These are phyloP conservation scores for Phytophthora fragariaefolia DNA, from an alignment of 352 stramenopile genomes.

Conservation along the genomic window DNA sequence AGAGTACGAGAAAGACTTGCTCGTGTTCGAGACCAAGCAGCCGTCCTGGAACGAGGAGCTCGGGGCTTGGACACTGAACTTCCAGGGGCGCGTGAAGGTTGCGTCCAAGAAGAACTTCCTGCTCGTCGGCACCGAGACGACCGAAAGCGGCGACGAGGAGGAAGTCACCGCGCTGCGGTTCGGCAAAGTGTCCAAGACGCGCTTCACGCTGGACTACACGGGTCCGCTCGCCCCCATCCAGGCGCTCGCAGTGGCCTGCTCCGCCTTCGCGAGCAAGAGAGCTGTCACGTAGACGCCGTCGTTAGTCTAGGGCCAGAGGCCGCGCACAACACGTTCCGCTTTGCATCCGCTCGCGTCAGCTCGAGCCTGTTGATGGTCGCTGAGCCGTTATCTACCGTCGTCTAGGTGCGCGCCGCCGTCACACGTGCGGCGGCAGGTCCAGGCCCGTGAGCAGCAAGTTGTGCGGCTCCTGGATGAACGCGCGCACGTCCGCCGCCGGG, in stretches of 20 bases:
- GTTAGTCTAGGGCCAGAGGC: conserved; percentile 5
- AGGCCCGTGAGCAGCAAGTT: conserved; percentile 48
- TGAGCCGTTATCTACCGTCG: conserved; percentile 34
- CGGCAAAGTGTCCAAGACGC: conserved; percentile 83
- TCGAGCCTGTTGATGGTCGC: conserved; percentile 23
- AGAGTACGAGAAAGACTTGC: conserved; percentile 77
- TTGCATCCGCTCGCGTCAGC: conserved; percentile 8
- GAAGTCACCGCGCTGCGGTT: conserved; percentile 73
- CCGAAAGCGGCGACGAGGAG: conserved; percentile 59
- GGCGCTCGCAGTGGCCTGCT: conserved; percentile 82
- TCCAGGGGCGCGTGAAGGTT: conserved; percentile 88
- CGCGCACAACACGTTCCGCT: conserved; percentile 4
- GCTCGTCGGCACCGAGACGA: conserved; percentile 63
- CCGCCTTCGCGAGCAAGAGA: conserved; percentile 87
- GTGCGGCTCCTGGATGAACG: conserved; percentile 51
- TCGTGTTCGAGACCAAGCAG: conserved; percentile 86
- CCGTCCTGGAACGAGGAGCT: conserved; percentile 87
- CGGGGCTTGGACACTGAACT: conserved; percentile 90
- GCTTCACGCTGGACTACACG: conserved; percentile 84
- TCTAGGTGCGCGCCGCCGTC: conserved; percentile 28
- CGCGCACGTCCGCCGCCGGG: conserved; percentile 49
- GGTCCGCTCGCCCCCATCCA: conserved; percentile 77
- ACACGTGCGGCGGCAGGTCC: conserved; percentile 34
- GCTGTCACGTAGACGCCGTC: conserved; percentile 66
- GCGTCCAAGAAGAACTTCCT: conserved; percentile 95